Conservation (phyloP, 345 rosid genomes). For the Arabidopsis thaliana region TAIR10.1 NC_003076.8:18346501-18347000, state of each 20-base stretch:
- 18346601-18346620: background rate
- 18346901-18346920: constrained; percentile 40
- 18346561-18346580: background rate
- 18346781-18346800: background rate
- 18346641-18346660: background rate
- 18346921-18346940: constrained; percentile 57
- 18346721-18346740: background rate
- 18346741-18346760: constrained; percentile 3
- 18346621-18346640: background rate
- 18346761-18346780: background rate
- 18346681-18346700: background rate
- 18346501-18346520: constrained; percentile 40
- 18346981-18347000: background rate
- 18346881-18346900: constrained; percentile 37
- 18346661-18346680: background rate
- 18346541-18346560: constrained; percentile 22
- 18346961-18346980: constrained; percentile 84
- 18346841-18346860: constrained; percentile 5
- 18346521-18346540: constrained; percentile 18
- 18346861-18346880: constrained; percentile 34
- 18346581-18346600: background rate
- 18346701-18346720: constrained; percentile 8
- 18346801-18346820: background rate
- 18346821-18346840: background rate
- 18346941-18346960: constrained; percentile 69